These are phyloP conservation scores for Lecanoromycetidae sp. DNA, from an alignment of 2,329 filamentous ascomycete species.

Conservation along the genomic window DNA sequence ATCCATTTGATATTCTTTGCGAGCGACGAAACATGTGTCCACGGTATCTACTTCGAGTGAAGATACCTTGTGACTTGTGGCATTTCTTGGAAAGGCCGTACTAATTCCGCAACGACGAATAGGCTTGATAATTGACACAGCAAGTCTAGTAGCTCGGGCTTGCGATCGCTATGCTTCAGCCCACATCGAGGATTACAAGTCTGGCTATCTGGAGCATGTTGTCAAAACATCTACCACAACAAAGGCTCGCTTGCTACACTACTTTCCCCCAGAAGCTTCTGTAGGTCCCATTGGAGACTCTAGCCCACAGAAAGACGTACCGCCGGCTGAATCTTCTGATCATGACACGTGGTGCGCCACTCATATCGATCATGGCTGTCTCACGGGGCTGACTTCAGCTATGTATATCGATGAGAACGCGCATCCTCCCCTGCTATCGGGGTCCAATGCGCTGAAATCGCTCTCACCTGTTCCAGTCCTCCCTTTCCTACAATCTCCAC, in stretches of 20 bases:
- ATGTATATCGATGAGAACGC: slow-evolving; percentile 82
- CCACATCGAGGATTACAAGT: slow-evolving; percentile 64
- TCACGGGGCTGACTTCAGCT: slow-evolving; percentile 85
- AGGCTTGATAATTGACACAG: slow-evolving; percentile 77
- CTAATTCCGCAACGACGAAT: no score
- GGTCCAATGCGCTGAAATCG: neutral
- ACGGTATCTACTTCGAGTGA: no score
- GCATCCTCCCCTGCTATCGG: slow-evolving; percentile 26
- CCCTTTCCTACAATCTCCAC: slow-evolving; percentile 38
- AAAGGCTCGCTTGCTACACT: slow-evolving; percentile 85
- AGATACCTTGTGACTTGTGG: no score
- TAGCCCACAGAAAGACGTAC: neutral
- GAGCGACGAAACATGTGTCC: no score
- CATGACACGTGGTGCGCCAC: slow-evolving; percentile 88
- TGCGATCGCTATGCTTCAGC: slow-evolving; percentile 75
- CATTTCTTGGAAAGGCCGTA: no score
- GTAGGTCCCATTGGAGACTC: neutral
- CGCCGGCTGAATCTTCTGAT: slow-evolving; percentile 16
- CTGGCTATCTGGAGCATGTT: slow-evolving; percentile 72
- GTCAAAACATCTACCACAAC: slow-evolving; percentile 76
- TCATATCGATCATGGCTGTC: slow-evolving; percentile 53
- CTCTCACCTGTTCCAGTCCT: slow-evolving; percentile 28
- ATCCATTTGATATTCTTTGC: no score
- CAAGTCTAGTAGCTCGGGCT: slow-evolving; percentile 74
- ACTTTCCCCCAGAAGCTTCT: slow-evolving; percentile 50